Base-by-base conservation (phyloP, 805 yeast species). In the Spathaspora passalidarum region DNA sequence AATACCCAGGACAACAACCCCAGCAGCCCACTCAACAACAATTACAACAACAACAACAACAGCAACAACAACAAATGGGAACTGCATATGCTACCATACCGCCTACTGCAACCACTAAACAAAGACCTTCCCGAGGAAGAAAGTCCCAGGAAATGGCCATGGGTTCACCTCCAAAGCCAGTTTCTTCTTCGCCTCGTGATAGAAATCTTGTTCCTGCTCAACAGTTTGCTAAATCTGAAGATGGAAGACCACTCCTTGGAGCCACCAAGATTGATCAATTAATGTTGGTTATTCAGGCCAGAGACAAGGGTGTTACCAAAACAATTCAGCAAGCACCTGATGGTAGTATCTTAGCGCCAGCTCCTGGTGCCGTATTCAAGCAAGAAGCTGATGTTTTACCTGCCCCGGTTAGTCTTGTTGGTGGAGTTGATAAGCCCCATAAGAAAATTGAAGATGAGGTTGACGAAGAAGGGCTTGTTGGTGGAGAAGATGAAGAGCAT, bases 211-310 rank as follows among this genome's bases (percentile, higher is more conserved):
- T 77, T 16, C 69, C 80, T 6, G 77, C 75, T 0, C 78, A 73
- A 47, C 78, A 75, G 42, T 64, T 72, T 39, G 66, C 69, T 17
- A 71, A 69, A 39, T 36, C 78, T 2, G 86, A 82, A 38, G 87
- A 82, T 53, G 84, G 85, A 1, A 67, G 87, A 43, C 88, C 90
- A 3, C 66, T 84, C 18, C 63, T 88, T 5, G 96, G 96, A 1
- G 89, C 91, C 3, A 91, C 96, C 0, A 87, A 87, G 59, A 88
- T 91, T 21, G 98, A 91, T 65, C 95, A 86, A 56, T 69, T 91
- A 57, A 89, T 91, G 97, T 72, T 91, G 41, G 87, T 89, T 32
- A 86, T 91, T 44, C 96, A 91, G 63, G 96, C 96, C 0, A 76
- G 96, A 43, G 86, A 85, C 49, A 85, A 86, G 52, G 87, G 91